A percentile compares a stretch with the other conserved stretches of the same genome.
Evolutionary conservation across 331 rosid species (phyloP).

Genomic region (Telfairia occidentalis): DNA sequence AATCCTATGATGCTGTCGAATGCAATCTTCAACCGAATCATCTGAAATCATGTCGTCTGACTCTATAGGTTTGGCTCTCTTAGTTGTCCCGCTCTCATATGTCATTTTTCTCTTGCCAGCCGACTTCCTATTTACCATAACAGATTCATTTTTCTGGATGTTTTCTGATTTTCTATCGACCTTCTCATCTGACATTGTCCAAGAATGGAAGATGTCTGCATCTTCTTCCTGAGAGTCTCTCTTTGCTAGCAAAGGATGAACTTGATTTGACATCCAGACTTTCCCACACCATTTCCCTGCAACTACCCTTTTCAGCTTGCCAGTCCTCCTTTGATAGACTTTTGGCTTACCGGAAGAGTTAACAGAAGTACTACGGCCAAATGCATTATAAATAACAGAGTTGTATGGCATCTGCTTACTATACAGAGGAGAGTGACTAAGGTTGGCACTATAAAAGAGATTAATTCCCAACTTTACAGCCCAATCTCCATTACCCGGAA

Average conservation of each 20-base stretch:
- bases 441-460: slow-evolving; percentile 82
- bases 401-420: slow-evolving; percentile 93
- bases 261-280: slow-evolving; percentile 88
- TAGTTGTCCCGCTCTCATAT: slow-evolving; percentile 13
- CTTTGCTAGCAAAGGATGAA: slow-evolving; percentile 58
- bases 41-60: slow-evolving; percentile 24
- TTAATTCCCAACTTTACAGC: slow-evolving; percentile 83
- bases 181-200: slow-evolving; percentile 41
- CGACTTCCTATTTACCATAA: slow-evolving; percentile 27
- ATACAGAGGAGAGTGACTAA: slow-evolving; percentile 68
- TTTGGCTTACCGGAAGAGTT: slow-evolving; percentile 35
- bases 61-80: slow-evolving; percentile 23
- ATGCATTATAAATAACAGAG: slow-evolving; percentile 64
- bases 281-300: slow-evolving; percentile 92
- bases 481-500: slow-evolving; percentile 81
- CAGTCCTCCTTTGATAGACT: slow-evolving; percentile 45
- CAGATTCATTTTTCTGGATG: slow-evolving; percentile 20
- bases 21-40: slow-evolving; percentile 14
- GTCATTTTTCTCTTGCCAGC: slow-evolving; percentile 50
- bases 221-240: slow-evolving; percentile 46
- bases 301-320: slow-evolving; percentile 57
- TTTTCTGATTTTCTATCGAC: slow-evolving; percentile 35
- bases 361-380: slow-evolving; percentile 53
- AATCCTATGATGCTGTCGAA: slow-evolving; percentile 14
- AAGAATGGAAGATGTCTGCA: slow-evolving; percentile 32